Base-by-base conservation (phyloP, 75 land plant species). In the Sequoiadendron giganteum region DNA sequence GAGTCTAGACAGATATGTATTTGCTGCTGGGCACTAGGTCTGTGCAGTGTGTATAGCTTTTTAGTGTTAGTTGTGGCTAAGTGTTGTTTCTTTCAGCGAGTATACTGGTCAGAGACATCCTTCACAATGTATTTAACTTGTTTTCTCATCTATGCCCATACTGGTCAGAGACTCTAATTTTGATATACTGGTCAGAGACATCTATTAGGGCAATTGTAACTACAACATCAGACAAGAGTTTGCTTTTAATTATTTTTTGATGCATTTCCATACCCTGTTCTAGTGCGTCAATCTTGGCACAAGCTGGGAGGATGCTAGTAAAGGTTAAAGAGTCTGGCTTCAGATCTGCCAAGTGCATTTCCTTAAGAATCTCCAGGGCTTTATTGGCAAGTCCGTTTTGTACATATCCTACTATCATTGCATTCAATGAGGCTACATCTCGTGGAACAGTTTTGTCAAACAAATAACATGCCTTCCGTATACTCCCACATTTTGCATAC, bases 401-500 rank as follows among this genome's bases (percentile, higher is more conserved):
- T n/a, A 48, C 87, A 52, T 87, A 83, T 16, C 86, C 87, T 81
- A 43, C 40, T 15, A 87, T 81, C 85, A 87, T 45, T 36, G 88
- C 88, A 40, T 54, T 87, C 36, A 87, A 87, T n/a, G 88, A 82
- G 39, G 79, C 38, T 83, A 84, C 47, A 43, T 34, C 43, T 81
- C 54, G 34, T n/a, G 30, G 25, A 18, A 2, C 10, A 55, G 42
- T 39, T 65, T 73, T 86, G 86, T 73, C 52, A 39, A 89, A 89
- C 79, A 89, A 88, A 43, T 61, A 45, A 16, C 87, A 47, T 14
- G 88, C 90, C 73, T 89, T 88, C 7, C n/a, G 81, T 32, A 77
- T 45, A 75, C 80, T 48, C 73, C 88, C 90, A 87, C 89, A 86
- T 38, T 86, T 89, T 19, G 76, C 88, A 75, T 61, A 89, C 87